Evolutionary conservation across 306 rosid genomes (phyloP), one percentile per base, ranked within the genome.

Genomic region (Casuarina equisetifolia): DNA sequence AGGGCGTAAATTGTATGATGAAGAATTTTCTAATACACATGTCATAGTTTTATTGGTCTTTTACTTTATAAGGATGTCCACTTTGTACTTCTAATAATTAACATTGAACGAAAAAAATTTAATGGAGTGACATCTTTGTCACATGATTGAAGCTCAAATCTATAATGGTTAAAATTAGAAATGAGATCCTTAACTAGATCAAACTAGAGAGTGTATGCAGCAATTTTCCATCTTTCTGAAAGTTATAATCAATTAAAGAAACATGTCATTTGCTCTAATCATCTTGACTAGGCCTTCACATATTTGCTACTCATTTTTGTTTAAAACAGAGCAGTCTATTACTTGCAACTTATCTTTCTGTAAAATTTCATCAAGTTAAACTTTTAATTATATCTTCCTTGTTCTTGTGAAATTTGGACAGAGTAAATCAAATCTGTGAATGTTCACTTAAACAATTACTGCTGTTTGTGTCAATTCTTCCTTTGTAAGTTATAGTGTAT

Each of bases 401-500:
- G 35, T 35, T 61, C 43, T 61, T 61, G 17, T 6, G 15, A 59
- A 32, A 10, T 59, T 59, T 59, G 16, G 49, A 66, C 5, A 4
- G 49, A 17, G 32, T 66, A 39, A 25, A 66, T 42, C 70, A 66
- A 7, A 66, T 3, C 50, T 66, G 25, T 66, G 13, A 66, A 66
- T 66, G 4, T 0, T 66, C 49, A 66, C 4, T 42, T 15, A 39
- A 20, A 15, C 46, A 66, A 66, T 40, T 17, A 66, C 50, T 72
- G 77, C 20, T 35, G 55, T 75, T 76, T 71, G 32, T 80, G 55
- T 74, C 46, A 69, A 48, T 54, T 10, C 19, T 78, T 74, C 69
- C 16, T 12, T 42, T 36, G 69, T 5, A 77, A 79, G 78, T 83
- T 77, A 49, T 82, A 35, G 51, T 78, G 50, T 81, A 38, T 66